A percentile compares a stretch with the other conserved stretches of the same genome.
These are phyloP conservation scores for Coprinellus aureogranulatus DNA, from an alignment of 768 basidiomycete genomes.

Conservation along the genomic window DNA sequence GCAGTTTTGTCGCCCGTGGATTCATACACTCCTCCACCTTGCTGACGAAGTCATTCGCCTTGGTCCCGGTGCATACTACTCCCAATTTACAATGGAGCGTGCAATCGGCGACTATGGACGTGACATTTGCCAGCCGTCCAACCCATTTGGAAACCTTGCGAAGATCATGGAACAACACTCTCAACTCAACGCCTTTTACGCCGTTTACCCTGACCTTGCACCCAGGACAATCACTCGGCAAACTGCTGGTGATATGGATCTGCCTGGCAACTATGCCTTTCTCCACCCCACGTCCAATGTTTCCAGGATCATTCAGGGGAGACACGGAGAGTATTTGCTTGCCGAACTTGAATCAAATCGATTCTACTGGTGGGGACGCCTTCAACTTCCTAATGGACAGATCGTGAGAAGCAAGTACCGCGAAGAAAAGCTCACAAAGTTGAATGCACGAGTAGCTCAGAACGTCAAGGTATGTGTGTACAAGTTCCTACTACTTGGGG, in stretches of 20 bases:
- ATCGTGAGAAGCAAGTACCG: slow-evolving; percentile 20
- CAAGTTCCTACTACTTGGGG: neutral
- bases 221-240: neutral
- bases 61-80: slow-evolving; percentile 9
- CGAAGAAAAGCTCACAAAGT: slow-evolving; percentile 19
- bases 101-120: slow-evolving; percentile 27
- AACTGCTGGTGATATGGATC: neutral
- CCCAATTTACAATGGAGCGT: slow-evolving; percentile 26
- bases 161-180: slow-evolving; percentile 13
- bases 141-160: slow-evolving; percentile 27
- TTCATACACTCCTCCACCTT: slow-evolving; percentile 31
- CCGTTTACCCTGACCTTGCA: slow-evolving; percentile 9
- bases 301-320: neutral
- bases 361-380: slow-evolving; percentile 22
- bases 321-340: slow-evolving; percentile 11
- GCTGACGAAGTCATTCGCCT: slow-evolving; percentile 17
- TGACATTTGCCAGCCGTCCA: slow-evolving; percentile 25
- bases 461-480: slow-evolving; percentile 7
- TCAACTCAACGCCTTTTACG: slow-evolving; percentile 18
- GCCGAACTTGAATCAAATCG: neutral
- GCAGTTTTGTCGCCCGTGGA: slow-evolving; percentile 30
- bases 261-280: slow-evolving; percentile 2
- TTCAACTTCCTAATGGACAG: slow-evolving; percentile 31
- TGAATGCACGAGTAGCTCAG: neutral
- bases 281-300: neutral